These are phyloP conservation scores for Mortierella sp. DNA, from an alignment of 371 early-diverging fungal genomes.

Conservation along the genomic window DNA sequence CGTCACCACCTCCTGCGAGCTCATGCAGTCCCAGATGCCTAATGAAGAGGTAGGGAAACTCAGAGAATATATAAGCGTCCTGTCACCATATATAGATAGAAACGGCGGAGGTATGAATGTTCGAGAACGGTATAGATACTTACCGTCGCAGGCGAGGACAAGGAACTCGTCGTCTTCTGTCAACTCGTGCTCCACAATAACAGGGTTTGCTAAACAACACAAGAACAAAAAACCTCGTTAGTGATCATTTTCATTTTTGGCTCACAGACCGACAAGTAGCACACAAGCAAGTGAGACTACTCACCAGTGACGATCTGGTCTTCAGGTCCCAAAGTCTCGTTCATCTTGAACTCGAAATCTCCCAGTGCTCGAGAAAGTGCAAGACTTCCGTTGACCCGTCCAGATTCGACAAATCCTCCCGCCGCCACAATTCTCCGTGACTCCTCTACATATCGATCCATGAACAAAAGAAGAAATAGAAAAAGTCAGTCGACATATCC, in stretches of 20 bases:
- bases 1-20: conserved; percentile 88
- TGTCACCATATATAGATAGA: no score
- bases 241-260: not conserved
- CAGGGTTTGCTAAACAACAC: conserved; percentile 78
- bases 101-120: not conserved
- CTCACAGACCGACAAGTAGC: not conserved
- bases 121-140: not conserved
- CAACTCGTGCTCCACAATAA: conserved; percentile 74
- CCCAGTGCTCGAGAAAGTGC: conserved; percentile 97
- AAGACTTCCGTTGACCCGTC: conserved; percentile 97
- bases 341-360: conserved; percentile 96
- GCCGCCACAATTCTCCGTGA: conserved; percentile 84
- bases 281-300: not conserved
- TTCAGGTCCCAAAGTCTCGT: conserved; percentile 78
- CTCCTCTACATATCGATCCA: conserved; percentile 69
- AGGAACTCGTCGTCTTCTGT: conserved; percentile 89
- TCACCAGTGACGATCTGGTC: conserved; percentile 90
- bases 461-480: not conserved
- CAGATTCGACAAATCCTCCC: conserved; percentile 96
- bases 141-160: conserved; percentile 97
- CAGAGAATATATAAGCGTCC: no score
- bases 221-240: not conserved
- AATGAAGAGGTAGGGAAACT: not conserved
- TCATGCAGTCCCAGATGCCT: conserved; percentile 98
- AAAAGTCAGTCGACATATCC: not conserved